A percentile compares a stretch with the other conserved stretches of the same genome.
phyloP scores from a whole-genome alignment of 768 basidiomycete genomes.

The Agaricus subrufescens region DNA sequence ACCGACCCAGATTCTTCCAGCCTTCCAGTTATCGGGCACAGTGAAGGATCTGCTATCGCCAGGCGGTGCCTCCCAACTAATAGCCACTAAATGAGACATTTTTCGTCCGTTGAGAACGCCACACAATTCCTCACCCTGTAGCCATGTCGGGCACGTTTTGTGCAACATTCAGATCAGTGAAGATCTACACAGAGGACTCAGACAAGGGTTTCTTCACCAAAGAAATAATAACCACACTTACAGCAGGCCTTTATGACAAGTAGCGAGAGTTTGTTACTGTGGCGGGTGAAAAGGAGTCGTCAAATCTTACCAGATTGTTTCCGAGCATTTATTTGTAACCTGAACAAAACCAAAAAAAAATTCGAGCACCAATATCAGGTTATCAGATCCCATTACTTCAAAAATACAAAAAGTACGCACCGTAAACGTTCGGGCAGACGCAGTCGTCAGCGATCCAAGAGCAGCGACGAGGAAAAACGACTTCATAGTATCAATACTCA shows the following conservation, averaged over 20 bases:
- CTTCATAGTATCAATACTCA: conserved; percentile 6
- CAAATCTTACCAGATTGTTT: conserved; percentile 54
- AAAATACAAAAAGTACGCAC: conserved; percentile 22
- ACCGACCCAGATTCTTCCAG: conserved; percentile 53
- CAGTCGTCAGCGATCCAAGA: conserved; percentile 8
- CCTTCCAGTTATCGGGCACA: conserved; percentile 61
- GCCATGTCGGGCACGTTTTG: conserved; percentile 35
- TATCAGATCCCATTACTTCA: background rate
- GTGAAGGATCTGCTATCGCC: conserved; percentile 37
- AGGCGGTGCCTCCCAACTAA: conserved; percentile 36
- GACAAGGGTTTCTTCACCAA: background rate
- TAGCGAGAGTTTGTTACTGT: no score
- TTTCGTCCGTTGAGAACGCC: background rate
- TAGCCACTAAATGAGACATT: background rate
- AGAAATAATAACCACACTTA: conserved; percentile 11
- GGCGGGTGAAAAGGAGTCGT: conserved; percentile 4
- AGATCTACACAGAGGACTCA: conserved; percentile 36
- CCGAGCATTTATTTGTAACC: conserved; percentile 60
- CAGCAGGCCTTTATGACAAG: conserved; percentile 30
- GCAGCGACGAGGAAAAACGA: background rate
- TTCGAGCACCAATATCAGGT: background rate
- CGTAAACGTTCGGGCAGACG: conserved; percentile 37
- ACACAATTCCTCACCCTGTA: conserved; percentile 36
- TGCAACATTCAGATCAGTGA: conserved; percentile 53
- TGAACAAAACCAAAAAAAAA: conserved; percentile 7